Evolutionary conservation across 78 protist species (phyloP), one percentile per base, ranked within the genome.

Genomic region (Corallochytrium limacisporum): DNA sequence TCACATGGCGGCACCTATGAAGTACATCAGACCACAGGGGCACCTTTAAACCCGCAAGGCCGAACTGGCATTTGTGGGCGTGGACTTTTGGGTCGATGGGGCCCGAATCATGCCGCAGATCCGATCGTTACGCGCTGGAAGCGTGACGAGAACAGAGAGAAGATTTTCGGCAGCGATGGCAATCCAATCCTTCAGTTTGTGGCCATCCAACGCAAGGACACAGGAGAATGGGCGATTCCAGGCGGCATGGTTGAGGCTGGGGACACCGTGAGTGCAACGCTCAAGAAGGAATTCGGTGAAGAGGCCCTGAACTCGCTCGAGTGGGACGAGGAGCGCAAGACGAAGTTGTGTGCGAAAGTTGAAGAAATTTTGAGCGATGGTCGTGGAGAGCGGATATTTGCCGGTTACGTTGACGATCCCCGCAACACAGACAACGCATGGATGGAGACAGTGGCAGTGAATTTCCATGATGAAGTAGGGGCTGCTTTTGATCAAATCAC

Each of bases 331-430:
- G 44, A 42, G 56, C 44, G 35, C 29, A 0, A 33, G 39, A 24
- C 22, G 20, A 22, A 40, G 42, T 3, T 69, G 33, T 62, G 33
- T 4, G n/a, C 28, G 42, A 3, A 44, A 9, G 53, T 69, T 33
- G 35, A 3, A 29, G 0, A 1, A n/a, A n/a, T n/a, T n/a, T n/a
- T n/a, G n/a, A n/a, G n/a, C n/a, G n/a, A n/a, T n/a, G n/a, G n/a
- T n/a, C n/a, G n/a, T 32, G 63, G 55, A 38, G 1, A 20, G 29
- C 28, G 2, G 36, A 26, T 69, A 20, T 68, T n/a, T 29, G 2
- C 26, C 22, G 79, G 79, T 40, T 74, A 74, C 53, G 79, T 74
- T 10, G 79, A 74, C 43, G 79, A 74, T 28, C 79, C 79, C 15
- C 65, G 79, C 66, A 60, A 60, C 50, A 36, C 73, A 9, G 62